Evolutionary conservation across 2,329 filamentous ascomycete species (phyloP).

Genomic region (Trichothecium roseum): DNA sequence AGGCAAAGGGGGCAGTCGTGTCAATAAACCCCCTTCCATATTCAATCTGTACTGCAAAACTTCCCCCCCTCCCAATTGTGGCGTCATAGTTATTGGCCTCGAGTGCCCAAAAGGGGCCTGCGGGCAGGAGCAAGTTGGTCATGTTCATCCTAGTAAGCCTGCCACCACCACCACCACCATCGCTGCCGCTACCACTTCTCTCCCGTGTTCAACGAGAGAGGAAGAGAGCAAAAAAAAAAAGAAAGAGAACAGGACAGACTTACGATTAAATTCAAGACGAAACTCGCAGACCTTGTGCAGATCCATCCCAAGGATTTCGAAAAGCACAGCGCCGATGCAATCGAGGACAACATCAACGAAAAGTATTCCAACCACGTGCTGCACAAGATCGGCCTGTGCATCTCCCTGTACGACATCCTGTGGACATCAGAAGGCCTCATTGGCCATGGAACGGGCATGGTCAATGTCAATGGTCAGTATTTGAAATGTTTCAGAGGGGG

Average conservation of each 20-base stretch:
- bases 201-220: too few species aligned
- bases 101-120: too few species aligned
- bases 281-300: constrained; percentile 87
- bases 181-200: too few species aligned
- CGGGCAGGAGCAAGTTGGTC: neutral
- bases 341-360: constrained; percentile 93
- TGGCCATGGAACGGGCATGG: constrained; percentile 80
- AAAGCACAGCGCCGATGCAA: constrained; percentile 70
- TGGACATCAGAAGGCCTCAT: constrained; percentile 89
- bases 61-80: too few species aligned
- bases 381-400: constrained; percentile 86
- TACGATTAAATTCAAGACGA: constrained; percentile 49
- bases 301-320: constrained; percentile 83
- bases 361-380: constrained; percentile 97
- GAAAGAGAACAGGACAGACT: constrained; percentile 6
- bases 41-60: too few species aligned
- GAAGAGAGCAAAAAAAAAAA: too few species aligned
- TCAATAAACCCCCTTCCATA: too few species aligned
- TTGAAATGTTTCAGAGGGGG: neutral
- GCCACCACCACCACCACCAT: too few species aligned
- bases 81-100: too few species aligned
- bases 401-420: constrained; percentile 85
- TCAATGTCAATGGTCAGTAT: constrained; percentile 76
- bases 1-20: too few species aligned
- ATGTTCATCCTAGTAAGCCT: constrained; percentile 42